Base-by-base conservation (phyloP, 2,329 filamentous ascomycete species). In the Cercospora sesami region DNA sequence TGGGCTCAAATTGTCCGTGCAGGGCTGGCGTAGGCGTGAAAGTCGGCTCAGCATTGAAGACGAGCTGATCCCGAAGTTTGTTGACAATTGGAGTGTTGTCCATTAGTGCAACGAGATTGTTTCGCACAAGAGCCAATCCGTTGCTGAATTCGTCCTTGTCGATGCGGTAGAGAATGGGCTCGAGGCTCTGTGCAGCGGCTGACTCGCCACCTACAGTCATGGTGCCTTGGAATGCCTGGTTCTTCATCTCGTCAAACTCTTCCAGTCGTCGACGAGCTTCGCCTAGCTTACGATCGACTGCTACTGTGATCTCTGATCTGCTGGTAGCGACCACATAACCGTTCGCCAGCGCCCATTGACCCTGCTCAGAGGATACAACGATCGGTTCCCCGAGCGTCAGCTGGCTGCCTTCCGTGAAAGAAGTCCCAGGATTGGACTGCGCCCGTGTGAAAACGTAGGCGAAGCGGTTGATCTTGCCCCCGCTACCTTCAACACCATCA, bases 131-230 rank as follows among this genome's bases (percentile, higher is more conserved):
- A 3, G 95, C 93, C 92, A 99, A 96, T 66, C 95, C 95, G 75
- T 96, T 98, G 80, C 93, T 96, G 80, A 99, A 99, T 77, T 99
- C 95, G 75, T 99, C 95, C 78, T 97, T 97, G 80, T 99, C 95
- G 4, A 99, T 83, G 26, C 95, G 90, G 75, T 97, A 99, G 60
- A 88, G 84, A 5, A 91, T 81, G 4, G 86, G 86, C 4, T 85
- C 79, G 66, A 84, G 82, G 66, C 72, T 39, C 63, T 69, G 60
- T 72, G 70, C 63, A 73, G 66, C 64, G 66, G 66, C 63, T 1
- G 36, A 18, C 12, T 42, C 48, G 5, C 83, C 83, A 12, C 84
- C 85, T 28, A 96, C 89, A 72, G 96, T 91, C 92, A 97, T 97
- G 71, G 97, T 94, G 59, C 94, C 93, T 5, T 87, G 86, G 81